Conservation (phyloP, 176 grass and related monocot genomes). For the Phoenix roebelenii region DNA sequence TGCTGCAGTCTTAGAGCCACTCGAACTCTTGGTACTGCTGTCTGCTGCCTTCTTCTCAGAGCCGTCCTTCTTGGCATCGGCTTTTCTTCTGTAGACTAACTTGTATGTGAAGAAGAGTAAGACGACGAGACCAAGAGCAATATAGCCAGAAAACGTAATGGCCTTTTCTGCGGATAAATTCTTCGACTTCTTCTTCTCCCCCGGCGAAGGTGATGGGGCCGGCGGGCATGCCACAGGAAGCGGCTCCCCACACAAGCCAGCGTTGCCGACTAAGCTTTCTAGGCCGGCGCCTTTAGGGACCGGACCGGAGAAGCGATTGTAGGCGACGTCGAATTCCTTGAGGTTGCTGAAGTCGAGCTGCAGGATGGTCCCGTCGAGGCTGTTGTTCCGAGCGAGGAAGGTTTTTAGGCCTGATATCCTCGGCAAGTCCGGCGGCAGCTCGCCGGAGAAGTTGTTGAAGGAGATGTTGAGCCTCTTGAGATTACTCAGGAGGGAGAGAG, state of each 20-base stretch:
- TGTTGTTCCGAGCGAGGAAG: constrained; percentile 28
- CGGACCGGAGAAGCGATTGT: constrained; percentile 37
- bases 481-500: background rate
- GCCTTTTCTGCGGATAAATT: background rate
- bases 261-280: constrained; percentile 15
- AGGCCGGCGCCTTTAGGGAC: constrained; percentile 4
- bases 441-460: constrained; percentile 41
- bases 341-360: constrained; percentile 16
- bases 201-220: background rate
- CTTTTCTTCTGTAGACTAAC: constrained; percentile 24
- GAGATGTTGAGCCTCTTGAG: constrained; percentile 24
- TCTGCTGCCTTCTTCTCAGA: background rate
- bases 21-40: constrained; percentile 3
- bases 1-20: constrained; percentile 16
- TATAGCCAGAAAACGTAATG: constrained; percentile 38
- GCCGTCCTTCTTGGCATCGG: constrained; percentile 8
- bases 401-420: background rate
- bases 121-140: constrained; percentile 32
- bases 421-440: constrained; percentile 28
- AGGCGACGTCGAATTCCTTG: constrained; percentile 6
- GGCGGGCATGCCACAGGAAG: background rate
- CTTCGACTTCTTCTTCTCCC: background rate
- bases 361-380: constrained; percentile 34
- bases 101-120: constrained; percentile 22
- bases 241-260: constrained; percentile 25